phyloP scores from a whole-genome alignment of 2,329 filamentous ascomycete genomes.

The Colletotrichum gloeosporioides region DNA sequence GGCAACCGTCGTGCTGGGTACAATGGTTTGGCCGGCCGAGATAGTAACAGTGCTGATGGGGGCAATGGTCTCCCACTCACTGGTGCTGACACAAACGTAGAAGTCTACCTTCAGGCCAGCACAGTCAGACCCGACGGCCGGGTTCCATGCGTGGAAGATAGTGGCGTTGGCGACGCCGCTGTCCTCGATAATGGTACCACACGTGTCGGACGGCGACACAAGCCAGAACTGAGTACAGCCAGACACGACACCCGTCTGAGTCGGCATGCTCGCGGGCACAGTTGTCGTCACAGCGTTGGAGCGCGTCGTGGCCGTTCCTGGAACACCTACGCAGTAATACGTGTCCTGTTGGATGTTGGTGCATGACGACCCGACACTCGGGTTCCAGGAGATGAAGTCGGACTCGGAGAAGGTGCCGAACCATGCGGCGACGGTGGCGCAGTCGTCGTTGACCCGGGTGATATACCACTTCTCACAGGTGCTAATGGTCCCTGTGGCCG shows the following conservation, averaged over 20 bases:
- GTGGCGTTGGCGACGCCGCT: not conserved
- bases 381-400: not conserved
- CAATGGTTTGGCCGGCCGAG: not conserved
- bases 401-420: not conserved
- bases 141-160: not conserved
- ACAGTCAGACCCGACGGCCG: not conserved
- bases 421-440: not conserved
- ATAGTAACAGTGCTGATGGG: not conserved
- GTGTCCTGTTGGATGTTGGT: not conserved
- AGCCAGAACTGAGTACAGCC: conserved; percentile 17
- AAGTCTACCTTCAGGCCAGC: not conserved
- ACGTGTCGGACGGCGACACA: not conserved
- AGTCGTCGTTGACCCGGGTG: not conserved
- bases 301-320: not conserved
- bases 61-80: not conserved
- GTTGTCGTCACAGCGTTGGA: not conserved
- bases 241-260: conserved; percentile 4
- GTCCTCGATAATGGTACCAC: not conserved
- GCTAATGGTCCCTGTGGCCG: not conserved
- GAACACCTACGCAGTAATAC: not conserved
- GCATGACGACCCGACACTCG: not conserved
- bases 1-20: not conserved
- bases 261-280: not conserved
- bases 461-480: not conserved
- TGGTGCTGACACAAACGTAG: not conserved